These are phyloP conservation scores for Geotrichum carabidarum DNA, from an alignment of 1,139 yeast genomes.

Conservation along the genomic window DNA sequence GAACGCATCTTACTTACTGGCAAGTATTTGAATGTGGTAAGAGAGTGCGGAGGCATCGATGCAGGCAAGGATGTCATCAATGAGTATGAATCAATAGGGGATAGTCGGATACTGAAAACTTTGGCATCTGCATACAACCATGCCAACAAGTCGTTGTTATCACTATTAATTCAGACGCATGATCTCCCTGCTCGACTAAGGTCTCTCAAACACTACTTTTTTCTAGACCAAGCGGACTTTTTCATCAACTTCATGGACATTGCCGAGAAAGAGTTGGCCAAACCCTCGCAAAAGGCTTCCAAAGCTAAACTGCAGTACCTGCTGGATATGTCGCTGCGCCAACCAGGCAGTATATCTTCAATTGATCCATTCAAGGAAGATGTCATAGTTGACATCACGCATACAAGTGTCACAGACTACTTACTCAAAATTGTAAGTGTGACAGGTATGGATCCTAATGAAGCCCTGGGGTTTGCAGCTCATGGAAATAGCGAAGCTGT, in stretches of 20 bases:
- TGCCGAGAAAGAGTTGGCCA: slow-evolving; percentile 42
- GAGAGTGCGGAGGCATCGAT: slow-evolving; percentile 48
- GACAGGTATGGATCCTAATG: slow-evolving; percentile 55
- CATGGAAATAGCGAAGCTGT: slow-evolving; percentile 6
- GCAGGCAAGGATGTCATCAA: slow-evolving; percentile 31
- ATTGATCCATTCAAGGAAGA: slow-evolving; percentile 40
- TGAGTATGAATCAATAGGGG: slow-evolving; percentile 46
- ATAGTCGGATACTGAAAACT: slow-evolving; percentile 51
- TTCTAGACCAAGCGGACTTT: slow-evolving; percentile 51
- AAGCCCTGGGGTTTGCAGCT: slow-evolving; percentile 15
- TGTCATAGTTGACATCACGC: slow-evolving; percentile 32
- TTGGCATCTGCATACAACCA: slow-evolving; percentile 59
- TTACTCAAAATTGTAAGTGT: slow-evolving; percentile 61
- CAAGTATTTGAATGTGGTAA: slow-evolving; percentile 69
- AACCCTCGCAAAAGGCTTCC: slow-evolving; percentile 39
- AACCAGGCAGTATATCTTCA: slow-evolving; percentile 40
- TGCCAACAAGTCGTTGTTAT: slow-evolving; percentile 61
- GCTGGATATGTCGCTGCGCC: slow-evolving; percentile 40
- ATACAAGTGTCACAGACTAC: slow-evolving; percentile 46
- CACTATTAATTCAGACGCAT: slow-evolving; percentile 58
- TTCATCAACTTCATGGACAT: slow-evolving; percentile 45
- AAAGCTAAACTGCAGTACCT: slow-evolving; percentile 40
- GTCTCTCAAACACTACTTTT: slow-evolving; percentile 50
- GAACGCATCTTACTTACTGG: slow-evolving; percentile 75
- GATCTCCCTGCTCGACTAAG: slow-evolving; percentile 41